phyloP scores from a whole-genome alignment of 768 basidiomycete species.

The Amyloporia xantha region DNA sequence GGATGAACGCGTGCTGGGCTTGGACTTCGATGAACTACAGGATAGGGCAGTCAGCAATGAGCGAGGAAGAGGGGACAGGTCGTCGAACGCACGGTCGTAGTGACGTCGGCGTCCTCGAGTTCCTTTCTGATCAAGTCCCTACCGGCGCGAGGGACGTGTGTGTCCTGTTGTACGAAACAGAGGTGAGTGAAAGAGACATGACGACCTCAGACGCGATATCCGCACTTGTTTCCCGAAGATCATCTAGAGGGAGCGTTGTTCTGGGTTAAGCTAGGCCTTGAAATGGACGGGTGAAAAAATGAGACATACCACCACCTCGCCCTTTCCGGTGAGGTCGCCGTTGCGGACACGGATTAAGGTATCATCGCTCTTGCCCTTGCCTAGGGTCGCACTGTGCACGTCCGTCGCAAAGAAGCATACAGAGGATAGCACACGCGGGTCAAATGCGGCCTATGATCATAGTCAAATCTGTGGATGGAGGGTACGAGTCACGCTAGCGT shows the following conservation, averaged over 20 bases:
- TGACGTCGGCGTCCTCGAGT: constrained; percentile 74
- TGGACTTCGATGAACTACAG: constrained; percentile 88
- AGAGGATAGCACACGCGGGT: constrained; percentile 71
- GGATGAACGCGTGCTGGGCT: constrained; percentile 94
- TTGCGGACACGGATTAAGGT: constrained; percentile 65
- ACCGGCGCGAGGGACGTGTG: constrained; percentile 85
- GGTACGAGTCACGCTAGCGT: background rate
- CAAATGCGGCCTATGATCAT: constrained; percentile 69
- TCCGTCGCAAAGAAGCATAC: constrained; percentile 97
- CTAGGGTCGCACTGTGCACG: constrained; percentile 82
- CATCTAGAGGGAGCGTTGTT: constrained; percentile 42
- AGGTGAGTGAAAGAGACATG: background rate
- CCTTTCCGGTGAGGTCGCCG: constrained; percentile 73
- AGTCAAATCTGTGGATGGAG: background rate
- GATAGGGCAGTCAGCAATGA: no score
- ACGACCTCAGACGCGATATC: no score
- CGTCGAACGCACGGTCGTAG: constrained; percentile 62
- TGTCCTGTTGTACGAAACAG: constrained; percentile 48
- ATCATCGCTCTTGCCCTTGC: constrained; percentile 79
- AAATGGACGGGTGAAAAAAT: no score
- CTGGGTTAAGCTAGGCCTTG: background rate
- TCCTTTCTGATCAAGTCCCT: constrained; percentile 78
- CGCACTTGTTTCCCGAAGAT: constrained; percentile 91
- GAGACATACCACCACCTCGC: constrained; percentile 72
- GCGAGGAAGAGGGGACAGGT: background rate